Base-by-base conservation (phyloP, 2,329 filamentous ascomycete species). In the Zalaria sp. region DNA sequence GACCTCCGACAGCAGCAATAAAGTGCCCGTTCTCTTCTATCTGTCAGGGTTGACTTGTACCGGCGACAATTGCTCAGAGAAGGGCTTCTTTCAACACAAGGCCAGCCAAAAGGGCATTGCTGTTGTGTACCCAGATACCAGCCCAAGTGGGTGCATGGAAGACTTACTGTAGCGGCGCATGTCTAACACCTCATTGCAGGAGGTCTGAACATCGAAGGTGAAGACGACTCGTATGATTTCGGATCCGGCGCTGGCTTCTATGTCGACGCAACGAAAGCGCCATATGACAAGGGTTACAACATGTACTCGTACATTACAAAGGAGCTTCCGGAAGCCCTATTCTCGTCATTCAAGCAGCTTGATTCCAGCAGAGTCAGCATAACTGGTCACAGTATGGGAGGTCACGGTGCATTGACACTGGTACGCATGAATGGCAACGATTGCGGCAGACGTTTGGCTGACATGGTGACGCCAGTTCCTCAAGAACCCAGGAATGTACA, bases 331-430 rank as follows among this genome's bases (percentile, higher is more conserved):
- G 66, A 71, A 10, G 69, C 79, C 1, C 72, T 96, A 25, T 93
- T 88, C 62, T 62, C 63, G 27, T 71, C 75, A 26, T 93, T 87
- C 64, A 68, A 59, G 38, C 71, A 77, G 56, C 68, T 98, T 27
- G 89, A 96, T 60, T 56, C 62, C 0, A 63, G 55, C 27, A 72
- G 81, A 34, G 78, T 95, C 42, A 82, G 80, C 61, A 91, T 98
- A 55, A 85, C 84, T 34, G 91, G 91, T 4, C 91, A 98, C 67
- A 88, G 81, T 54, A 98, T 98, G 91, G 91, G 91, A 51, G 91
- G 91, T 0, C 91, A 98, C 63, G 91, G 91, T 48, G 91, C 91
- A 36, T 69, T 98, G 52, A 94, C 88, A 37, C 66, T 96, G 53
- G 72, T 76, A 56, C 26, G 45, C 11, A 4, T 8, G 8, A 11